Evolutionary conservation across 352 stramenopile species (phyloP).

Genomic region (Elongisporangium prolatum): DNA sequence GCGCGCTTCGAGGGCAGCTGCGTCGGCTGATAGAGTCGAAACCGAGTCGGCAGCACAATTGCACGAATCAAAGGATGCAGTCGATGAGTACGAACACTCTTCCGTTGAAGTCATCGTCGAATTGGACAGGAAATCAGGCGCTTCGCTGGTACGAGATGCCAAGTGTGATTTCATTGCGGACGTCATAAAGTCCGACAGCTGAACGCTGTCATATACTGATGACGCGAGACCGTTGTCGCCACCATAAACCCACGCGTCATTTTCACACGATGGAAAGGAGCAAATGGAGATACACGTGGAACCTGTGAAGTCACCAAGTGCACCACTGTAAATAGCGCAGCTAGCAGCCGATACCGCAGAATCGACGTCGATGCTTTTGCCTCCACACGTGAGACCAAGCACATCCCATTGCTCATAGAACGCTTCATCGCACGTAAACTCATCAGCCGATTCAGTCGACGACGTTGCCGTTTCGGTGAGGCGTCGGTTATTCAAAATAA

Average conservation of each 20-base stretch:
- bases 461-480: too few species aligned
- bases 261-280: conserved; percentile 62
- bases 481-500: too few species aligned
- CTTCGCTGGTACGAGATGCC: conserved; percentile 25
- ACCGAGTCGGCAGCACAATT: conserved; percentile 53
- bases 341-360: conserved; percentile 40
- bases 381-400: conserved; percentile 57
- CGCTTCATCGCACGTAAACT: conserved; percentile 57
- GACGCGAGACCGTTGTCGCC: conserved; percentile 57
- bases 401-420: conserved; percentile 80
- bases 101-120: conserved; percentile 46
- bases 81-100: conserved; percentile 58
- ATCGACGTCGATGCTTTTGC: conserved; percentile 38
- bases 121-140: conserved; percentile 46
- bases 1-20: conserved; percentile 54
- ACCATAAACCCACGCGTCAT: conserved; percentile 56
- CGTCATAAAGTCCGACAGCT: conserved; percentile 50
- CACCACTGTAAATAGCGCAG: conserved; percentile 76
- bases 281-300: conserved; percentile 76
- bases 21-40: conserved; percentile 20
- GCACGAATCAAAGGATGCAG: conserved; percentile 68
- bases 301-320: conserved; percentile 32
- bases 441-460: too few species aligned
- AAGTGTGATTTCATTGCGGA: conserved; percentile 36
- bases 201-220: conserved; percentile 49